Base-by-base conservation (phyloP, 2,329 filamentous ascomycete genomes). In the Aspergillus hiratsukae region DNA sequence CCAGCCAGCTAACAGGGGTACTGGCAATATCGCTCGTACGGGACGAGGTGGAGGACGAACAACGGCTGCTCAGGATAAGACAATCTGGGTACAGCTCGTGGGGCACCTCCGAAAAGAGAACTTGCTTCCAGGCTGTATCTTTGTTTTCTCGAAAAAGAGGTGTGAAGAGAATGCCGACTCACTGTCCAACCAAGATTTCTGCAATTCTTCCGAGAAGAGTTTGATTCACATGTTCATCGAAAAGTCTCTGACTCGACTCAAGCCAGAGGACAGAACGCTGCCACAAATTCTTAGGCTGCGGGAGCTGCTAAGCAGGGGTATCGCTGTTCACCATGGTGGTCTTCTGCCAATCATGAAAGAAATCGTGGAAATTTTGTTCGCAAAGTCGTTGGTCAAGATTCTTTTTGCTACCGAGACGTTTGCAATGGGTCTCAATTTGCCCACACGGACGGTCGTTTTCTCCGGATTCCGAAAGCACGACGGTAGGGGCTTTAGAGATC, bases 371-470 rank as follows among this genome's bases (percentile, higher is more conserved):
- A 96, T 99, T 53, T 76, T 99, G 17, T 99, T 99, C 66, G 93
- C 94, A 0, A 91, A 90, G 73, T 95, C 92, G 0, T 78, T 99
- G 54, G 94, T 99, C 57, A 99, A 99, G 75, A 89, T 99, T 3
- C 82, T 99, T 2, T 99, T 99, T 68, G 94, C 94, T 0, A 99
- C 94, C 0, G 94, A 99, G 72, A 99, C 94, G 0, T 99, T 99
- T 73, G 94, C 94, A 37, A 99, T 99, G 92, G 94, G 94, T 28
- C 81, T 99, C 31, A 99, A 99, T 69, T 77, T 99, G 55, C 94
- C 94, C 0, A 99, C 94, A 1, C 84, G 94, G 62, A 99, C 94
- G 0, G 94, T 99, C 0, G 93, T 97, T 1, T 99, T 99, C 73
- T 97, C 94, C 10, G 94, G 94, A 9, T 96, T 94, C 74, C 86